phyloP scores from a whole-genome alignment of 331 rosid genomes.

The Cydonia oblonga region DNA sequence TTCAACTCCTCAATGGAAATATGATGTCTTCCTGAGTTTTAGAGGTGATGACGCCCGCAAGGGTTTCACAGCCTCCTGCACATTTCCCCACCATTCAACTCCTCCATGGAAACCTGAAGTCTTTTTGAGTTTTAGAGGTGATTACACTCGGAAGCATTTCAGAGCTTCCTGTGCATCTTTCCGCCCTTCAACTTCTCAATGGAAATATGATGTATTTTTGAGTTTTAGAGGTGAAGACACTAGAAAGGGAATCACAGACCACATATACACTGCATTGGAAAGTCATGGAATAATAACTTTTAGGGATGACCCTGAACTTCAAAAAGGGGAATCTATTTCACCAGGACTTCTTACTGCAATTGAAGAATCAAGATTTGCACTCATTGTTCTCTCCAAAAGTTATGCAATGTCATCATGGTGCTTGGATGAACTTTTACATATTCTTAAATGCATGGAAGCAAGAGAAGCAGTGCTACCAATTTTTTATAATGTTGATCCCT shows the following conservation, averaged over 20 bases:
- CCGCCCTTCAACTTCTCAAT: not conserved
- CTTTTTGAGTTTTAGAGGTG: too few relatives aligned
- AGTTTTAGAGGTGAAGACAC: slow-evolving; percentile 17
- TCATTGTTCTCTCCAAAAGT: not conserved
- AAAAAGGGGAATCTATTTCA: not conserved
- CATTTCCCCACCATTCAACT: too few relatives aligned
- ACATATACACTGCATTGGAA: not conserved
- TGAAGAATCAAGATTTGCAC: not conserved
- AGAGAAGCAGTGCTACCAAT: not conserved
- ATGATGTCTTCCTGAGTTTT: too few relatives aligned
- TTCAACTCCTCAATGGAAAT: too few relatives aligned
- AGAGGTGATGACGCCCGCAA: too few relatives aligned
- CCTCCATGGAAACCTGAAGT: too few relatives aligned
- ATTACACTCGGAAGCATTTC: too few relatives aligned
- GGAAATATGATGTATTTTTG: slow-evolving; percentile 2
- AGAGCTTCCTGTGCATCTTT: too few relatives aligned
- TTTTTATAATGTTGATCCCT: not conserved
- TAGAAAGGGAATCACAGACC: not conserved
- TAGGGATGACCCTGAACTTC: slow-evolving; percentile 1
- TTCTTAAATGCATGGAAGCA: not conserved
- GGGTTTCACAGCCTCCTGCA: too few relatives aligned
- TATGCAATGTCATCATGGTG: slow-evolving; percentile 12
- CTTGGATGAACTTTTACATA: slow-evolving; percentile 7
- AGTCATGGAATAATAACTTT: not conserved
- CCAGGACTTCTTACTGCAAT: not conserved